A percentile compares a stretch with the other conserved stretches of the same genome.
These are phyloP conservation scores for Scutellaria galericulata DNA, from an alignment of 257 asterid species.

Conservation along the genomic window DNA sequence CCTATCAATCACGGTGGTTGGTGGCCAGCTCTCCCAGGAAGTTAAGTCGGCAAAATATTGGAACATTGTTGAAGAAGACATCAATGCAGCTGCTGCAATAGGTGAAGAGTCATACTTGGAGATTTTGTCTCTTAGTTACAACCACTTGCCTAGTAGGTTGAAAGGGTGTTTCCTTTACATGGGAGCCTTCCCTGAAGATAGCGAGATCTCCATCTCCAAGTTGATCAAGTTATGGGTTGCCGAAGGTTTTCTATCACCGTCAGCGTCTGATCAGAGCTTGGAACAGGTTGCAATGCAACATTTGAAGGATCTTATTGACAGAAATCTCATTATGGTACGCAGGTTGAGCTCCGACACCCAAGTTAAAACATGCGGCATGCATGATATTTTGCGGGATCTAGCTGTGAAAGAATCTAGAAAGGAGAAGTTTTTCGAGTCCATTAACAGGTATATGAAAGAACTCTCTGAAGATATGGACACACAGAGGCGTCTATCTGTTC, in stretches of 20 bases:
- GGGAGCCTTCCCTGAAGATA: conserved; percentile 44
- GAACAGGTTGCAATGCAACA: conserved; percentile 32
- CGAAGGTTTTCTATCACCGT: conserved; percentile 37
- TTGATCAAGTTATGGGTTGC: conserved; percentile 46
- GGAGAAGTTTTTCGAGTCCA: conserved; percentile 36
- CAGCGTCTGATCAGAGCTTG: neutral
- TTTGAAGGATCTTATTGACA: conserved; percentile 33
- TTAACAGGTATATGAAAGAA: conserved; percentile 7
- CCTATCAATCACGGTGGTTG: conserved; percentile 39
- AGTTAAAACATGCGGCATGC: conserved; percentile 34
- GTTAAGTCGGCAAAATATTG: conserved; percentile 4
- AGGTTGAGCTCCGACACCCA: conserved; percentile 22
- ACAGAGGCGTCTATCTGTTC: conserved; percentile 42
- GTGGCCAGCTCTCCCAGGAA: conserved; percentile 40
- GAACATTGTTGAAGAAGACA: conserved; percentile 34
- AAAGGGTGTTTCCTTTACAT: conserved; percentile 48
- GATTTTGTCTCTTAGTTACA: conserved; percentile 44
- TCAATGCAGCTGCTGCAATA: conserved; percentile 16
- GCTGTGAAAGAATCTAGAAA: conserved; percentile 27
- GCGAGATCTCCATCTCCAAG: conserved; percentile 37
- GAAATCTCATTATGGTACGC: conserved; percentile 34
- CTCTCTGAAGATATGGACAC: neutral
- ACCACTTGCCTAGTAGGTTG: conserved; percentile 35
- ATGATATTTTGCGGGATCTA: conserved; percentile 37
- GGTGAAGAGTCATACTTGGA: conserved; percentile 17